Evolutionary conservation across 2,329 filamentous ascomycete genomes (phyloP).

Genomic region (Paraconiothyrium brasiliense): DNA sequence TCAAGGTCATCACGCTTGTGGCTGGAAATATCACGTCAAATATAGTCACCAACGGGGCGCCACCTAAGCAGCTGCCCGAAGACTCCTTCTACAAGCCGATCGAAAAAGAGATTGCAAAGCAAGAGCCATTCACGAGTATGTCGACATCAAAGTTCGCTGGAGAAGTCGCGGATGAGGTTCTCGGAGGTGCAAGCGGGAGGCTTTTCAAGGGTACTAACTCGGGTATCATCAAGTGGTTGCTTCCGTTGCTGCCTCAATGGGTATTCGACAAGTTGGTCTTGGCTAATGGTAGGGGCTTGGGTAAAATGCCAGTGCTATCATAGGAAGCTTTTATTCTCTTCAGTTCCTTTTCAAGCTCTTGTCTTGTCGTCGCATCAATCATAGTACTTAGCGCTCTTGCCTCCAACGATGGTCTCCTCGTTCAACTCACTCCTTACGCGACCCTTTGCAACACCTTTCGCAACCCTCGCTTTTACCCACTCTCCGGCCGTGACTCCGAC

Average conservation of each 20-base stretch:
- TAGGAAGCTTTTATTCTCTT: not conserved
- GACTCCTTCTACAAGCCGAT: conserved; percentile 13
- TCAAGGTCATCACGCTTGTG: conserved; percentile 28
- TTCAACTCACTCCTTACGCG: conserved; percentile 23
- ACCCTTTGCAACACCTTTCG: conserved; percentile 18
- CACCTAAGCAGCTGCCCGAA: not conserved
- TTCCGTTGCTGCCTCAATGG: not conserved
- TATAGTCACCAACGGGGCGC: not conserved
- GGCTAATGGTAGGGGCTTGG: not conserved
- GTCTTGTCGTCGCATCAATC: conserved; percentile 14
- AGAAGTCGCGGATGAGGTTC: not conserved
- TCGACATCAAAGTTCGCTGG: conserved; percentile 8
- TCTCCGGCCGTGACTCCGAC: conserved; percentile 28
- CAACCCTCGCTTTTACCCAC: conserved; percentile 30
- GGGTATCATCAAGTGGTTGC: not conserved
- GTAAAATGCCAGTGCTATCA: not conserved
- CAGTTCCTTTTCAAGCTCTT: not conserved
- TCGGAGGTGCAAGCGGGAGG: not conserved
- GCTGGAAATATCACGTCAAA: conserved; percentile 22
- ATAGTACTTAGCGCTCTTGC: conserved; percentile 26
- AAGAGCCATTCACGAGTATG: not conserved
- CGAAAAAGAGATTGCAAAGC: conserved; percentile 7
- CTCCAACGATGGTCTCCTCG: conserved; percentile 25
- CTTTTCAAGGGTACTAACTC: not conserved
- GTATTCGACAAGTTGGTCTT: not conserved